phyloP scores from a whole-genome alignment of 345 rosid species.

The Acer yangbiense region DNA sequence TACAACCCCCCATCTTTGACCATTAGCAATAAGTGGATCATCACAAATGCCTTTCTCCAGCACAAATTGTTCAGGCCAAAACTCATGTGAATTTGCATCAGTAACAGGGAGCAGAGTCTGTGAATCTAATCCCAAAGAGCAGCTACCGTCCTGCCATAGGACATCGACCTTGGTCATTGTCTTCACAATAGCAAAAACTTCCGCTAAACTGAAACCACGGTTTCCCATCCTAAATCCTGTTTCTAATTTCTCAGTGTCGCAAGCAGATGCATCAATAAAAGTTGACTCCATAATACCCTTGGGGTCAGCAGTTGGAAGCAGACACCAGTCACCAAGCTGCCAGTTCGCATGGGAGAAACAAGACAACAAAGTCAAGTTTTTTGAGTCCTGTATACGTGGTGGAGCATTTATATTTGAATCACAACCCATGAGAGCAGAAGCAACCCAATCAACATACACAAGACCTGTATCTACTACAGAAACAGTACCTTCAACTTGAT shows the following conservation, averaged over 20 bases:
- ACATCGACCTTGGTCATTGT: slow-evolving; percentile 68
- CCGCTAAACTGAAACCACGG: slow-evolving; percentile 32
- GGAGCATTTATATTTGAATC: slow-evolving; percentile 49
- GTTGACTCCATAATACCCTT: slow-evolving; percentile 27
- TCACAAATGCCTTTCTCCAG: slow-evolving; percentile 55
- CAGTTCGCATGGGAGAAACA: slow-evolving; percentile 74
- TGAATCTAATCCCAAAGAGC: slow-evolving; percentile 56
- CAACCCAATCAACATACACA: slow-evolving; percentile 84
- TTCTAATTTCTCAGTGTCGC: slow-evolving; percentile 30
- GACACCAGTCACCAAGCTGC: slow-evolving; percentile 98
- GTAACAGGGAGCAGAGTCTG: slow-evolving; percentile 62
- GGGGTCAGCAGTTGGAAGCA: slow-evolving; percentile 46
- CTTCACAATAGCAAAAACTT: slow-evolving; percentile 61
- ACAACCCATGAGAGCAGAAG: slow-evolving; percentile 44
- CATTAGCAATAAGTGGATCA: slow-evolving; percentile 36
- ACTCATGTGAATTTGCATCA: slow-evolving; percentile 67
- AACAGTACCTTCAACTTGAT: slow-evolving; percentile 68
- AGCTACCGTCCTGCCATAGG: slow-evolving; percentile 84
- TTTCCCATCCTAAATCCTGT: slow-evolving; percentile 40
- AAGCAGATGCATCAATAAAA: slow-evolving; percentile 25
- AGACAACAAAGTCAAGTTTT: slow-evolving; percentile 59
- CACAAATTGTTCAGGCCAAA: slow-evolving; percentile 95
- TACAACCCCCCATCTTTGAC: slow-evolving; percentile 74
- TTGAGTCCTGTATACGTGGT: slow-evolving; percentile 51
- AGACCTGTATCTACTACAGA: slow-evolving; percentile 60